Base-by-base conservation (phyloP, 1,284 basidiomycete genomes). In the Pholiota adiposa region DNA sequence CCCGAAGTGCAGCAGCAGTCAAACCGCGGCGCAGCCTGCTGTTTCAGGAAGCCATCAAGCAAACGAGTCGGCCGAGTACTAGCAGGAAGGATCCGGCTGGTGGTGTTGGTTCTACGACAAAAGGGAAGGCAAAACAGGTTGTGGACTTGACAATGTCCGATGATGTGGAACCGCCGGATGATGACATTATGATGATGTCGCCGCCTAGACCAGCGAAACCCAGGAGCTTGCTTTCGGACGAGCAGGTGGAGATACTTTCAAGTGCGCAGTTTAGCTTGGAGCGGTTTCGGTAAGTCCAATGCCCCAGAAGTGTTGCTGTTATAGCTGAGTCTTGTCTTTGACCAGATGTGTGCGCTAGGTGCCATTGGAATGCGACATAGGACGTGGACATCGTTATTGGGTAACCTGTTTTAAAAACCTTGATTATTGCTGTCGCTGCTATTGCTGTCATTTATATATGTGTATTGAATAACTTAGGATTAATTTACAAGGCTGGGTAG, bases 201-300 rank as follows among this genome's bases (percentile, higher is more conserved):
- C 33, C 53, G 7, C 56, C 59, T 16, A 61, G 55, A 25, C 59
- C 27, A 44, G n/a, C 33, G 44, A 21, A 31, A 25, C 29, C 41
- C 2, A n/a, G 16, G 21, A 48, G 23, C 44, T 16, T 46, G 23
- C 18, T 46, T 25, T 52, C 40, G 43, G 57, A 34, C 8, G 61
- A 54, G 31, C 51, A 40, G 4, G 44, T 46, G 19, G 29, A 54
- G 21, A 54, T 53, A 21, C 29, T 57, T 3, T 9, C 41, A 18
- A 40, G 51, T 7, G 50, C 54, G 12, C 54, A 55, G 16, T 3
- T 40, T 36, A 61, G 56, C 16, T 50, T 69, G 25, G 51, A 60
- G 2, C 65, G 56, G n/a, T 69, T 67, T 52, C 65, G 65, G 65
- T 66, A 27, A 58, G 63, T 38, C 51, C 19, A 33, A 18, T 18